Conservation (phyloP, 768 basidiomycete genomes). For the Amanita pallidorosea region DNA sequence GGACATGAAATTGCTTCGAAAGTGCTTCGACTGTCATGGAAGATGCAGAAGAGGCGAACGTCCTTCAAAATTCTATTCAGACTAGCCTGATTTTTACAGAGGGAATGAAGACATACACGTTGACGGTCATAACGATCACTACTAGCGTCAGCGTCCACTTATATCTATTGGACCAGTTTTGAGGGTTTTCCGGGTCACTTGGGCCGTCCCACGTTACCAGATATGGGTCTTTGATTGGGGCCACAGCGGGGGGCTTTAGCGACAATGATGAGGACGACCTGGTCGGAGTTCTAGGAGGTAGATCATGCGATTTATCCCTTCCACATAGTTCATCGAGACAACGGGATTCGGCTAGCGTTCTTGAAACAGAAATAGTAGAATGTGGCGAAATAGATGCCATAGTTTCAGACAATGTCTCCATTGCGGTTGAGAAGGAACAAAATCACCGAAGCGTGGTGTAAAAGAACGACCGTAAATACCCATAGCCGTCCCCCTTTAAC, state of each 20-base stretch:
- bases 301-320: conserved; percentile 16
- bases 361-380: too few relatives aligned
- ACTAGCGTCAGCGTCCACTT: conserved; percentile 41
- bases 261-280: neutral
- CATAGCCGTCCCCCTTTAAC: too few relatives aligned
- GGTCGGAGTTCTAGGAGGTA: conserved; percentile 8
- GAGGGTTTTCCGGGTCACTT: conserved; percentile 44
- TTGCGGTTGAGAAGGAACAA: too few relatives aligned
- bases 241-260: too few relatives aligned
- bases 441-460: too few relatives aligned
- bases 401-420: too few relatives aligned
- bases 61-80: conserved; percentile 18
- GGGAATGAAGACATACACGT: conserved; percentile 31
- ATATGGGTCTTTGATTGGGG: neutral
- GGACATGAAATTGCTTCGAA: conserved; percentile 25
- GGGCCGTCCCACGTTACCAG: conserved; percentile 41
- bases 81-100: neutral
- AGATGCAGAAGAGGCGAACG: conserved; percentile 53
- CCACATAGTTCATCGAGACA: too few relatives aligned
- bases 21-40: conserved; percentile 26
- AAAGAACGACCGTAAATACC: too few relatives aligned
- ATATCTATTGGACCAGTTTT: conserved; percentile 33
- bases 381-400: too few relatives aligned
- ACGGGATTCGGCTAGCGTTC: too few relatives aligned
- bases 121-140: conserved; percentile 37